phyloP scores from a whole-genome alignment of 106 monocot species.

The Platanthera guangdongensis region DNA sequence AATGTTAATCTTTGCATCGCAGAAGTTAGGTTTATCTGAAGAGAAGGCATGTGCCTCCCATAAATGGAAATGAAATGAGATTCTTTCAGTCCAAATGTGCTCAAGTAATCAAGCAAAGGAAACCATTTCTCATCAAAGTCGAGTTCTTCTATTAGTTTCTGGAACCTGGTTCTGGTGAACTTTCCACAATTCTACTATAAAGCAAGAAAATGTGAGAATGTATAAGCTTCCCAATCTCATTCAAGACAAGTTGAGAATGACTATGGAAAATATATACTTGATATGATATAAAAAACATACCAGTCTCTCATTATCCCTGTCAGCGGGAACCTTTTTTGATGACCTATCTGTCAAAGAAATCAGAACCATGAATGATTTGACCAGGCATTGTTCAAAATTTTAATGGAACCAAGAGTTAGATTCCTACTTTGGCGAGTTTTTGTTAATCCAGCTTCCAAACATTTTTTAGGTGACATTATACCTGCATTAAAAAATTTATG shows the following conservation, averaged over 20 bases:
- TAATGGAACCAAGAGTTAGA: slow-evolving; percentile 7
- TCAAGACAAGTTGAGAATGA: neutral
- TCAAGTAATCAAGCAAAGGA: slow-evolving; percentile 75
- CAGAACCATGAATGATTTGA: slow-evolving; percentile 6
- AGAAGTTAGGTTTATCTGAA: slow-evolving; percentile 72
- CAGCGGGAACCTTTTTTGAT: slow-evolving; percentile 5
- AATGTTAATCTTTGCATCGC: slow-evolving; percentile 76
- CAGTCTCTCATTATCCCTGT: slow-evolving; percentile 26
- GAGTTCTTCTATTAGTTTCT: slow-evolving; percentile 67
- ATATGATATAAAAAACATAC: slow-evolving; percentile 18
- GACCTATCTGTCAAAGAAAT: neutral
- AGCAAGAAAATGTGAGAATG: slow-evolving; percentile 2
- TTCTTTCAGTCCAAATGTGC: slow-evolving; percentile 79
- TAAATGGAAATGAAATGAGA: slow-evolving; percentile 77
- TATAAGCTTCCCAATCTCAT: neutral
- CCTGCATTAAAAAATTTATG: neutral
- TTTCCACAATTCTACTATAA: slow-evolving; percentile 42
- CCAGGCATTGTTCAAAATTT: slow-evolving; percentile 1
- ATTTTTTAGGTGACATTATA: slow-evolving; percentile 12
- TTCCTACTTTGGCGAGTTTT: slow-evolving; percentile 15
- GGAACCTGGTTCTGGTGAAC: slow-evolving; percentile 38
- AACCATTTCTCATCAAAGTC: slow-evolving; percentile 89
- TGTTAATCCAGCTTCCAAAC: slow-evolving; percentile 1
- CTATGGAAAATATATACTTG: neutral
- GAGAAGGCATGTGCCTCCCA: slow-evolving; percentile 84